Evolutionary conservation across 108 stramenopile species (phyloP).

Genomic region (Chaetoceros muelleri): DNA sequence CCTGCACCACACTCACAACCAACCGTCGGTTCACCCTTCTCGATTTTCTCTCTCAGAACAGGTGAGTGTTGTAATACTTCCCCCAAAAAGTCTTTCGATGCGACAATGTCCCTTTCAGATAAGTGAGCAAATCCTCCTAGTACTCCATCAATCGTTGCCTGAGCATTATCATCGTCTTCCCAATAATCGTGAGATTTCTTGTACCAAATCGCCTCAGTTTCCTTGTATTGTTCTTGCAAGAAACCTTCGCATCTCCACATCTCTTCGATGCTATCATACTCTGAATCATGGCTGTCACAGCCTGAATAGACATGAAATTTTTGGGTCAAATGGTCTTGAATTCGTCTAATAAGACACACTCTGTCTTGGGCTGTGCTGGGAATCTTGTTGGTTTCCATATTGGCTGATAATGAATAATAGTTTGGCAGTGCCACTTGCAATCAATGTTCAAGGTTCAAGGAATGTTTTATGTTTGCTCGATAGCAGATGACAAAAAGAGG

Average conservation of each 20-base stretch:
- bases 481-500: too few species aligned
- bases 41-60: constrained; percentile 13
- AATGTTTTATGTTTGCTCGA: too few species aligned
- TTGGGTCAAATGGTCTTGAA: neutral
- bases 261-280: neutral
- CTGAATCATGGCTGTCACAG: neutral
- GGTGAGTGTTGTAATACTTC: constrained; percentile 21
- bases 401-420: too few species aligned
- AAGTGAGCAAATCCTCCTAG: constrained; percentile 82
- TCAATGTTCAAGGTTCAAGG: too few species aligned
- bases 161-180: constrained; percentile 67
- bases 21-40: constrained; percentile 8
- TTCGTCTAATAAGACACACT: neutral
- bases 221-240: neutral
- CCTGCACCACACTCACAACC: constrained; percentile 77
- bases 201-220: constrained; percentile 68
- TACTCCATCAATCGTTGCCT: constrained; percentile 76
- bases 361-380: too few species aligned
- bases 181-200: constrained; percentile 68
- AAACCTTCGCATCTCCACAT: neutral
- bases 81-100: constrained; percentile 54
- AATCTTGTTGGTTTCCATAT: too few species aligned
- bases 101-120: constrained; percentile 66
- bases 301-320: neutral
- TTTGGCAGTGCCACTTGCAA: too few species aligned